Evolutionary conservation across 148 eudicot genomes (phyloP).

Genomic region (Fallopia convolvulus): DNA sequence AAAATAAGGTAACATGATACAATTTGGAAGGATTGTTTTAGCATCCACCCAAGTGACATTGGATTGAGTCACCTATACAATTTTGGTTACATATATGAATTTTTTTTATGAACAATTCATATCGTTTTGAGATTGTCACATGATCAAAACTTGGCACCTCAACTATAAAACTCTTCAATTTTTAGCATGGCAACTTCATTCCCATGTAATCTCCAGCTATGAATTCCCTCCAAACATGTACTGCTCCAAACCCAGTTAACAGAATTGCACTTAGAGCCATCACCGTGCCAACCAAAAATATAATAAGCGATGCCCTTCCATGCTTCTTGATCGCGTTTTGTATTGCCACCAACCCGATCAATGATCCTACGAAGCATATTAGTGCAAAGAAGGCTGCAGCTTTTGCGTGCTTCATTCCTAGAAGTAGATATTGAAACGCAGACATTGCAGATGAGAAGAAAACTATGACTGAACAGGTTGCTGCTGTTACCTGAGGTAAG

Average conservation of each 20-base stretch:
- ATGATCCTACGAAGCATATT: slow-evolving; percentile 36
- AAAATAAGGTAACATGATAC: slow-evolving; percentile 56
- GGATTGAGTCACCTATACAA: neutral
- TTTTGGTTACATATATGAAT: neutral
- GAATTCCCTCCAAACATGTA: slow-evolving; percentile 42
- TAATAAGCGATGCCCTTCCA: slow-evolving; percentile 44
- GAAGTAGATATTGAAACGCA: slow-evolving; percentile 41
- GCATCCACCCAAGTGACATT: neutral
- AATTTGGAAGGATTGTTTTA: neutral
- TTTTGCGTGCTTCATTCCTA: slow-evolving; percentile 42
- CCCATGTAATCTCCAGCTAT: slow-evolving; percentile 49
- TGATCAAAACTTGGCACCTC: neutral
- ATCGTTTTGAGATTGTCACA: neutral
- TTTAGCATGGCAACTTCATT: slow-evolving; percentile 37
- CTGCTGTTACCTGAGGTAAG: slow-evolving; percentile 41
- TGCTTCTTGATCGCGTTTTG: slow-evolving; percentile 36
- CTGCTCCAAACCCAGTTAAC: slow-evolving; percentile 45
- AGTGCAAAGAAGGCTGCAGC: slow-evolving; percentile 26
- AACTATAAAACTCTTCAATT: neutral
- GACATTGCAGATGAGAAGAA: slow-evolving; percentile 61
- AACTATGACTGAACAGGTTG: slow-evolving; percentile 61
- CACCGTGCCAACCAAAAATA: slow-evolving; percentile 50
- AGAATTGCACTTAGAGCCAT: slow-evolving; percentile 56
- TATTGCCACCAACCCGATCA: slow-evolving; percentile 35
- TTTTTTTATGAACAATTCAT: too few relatives aligned